Evolutionary conservation across 805 yeast genomes (phyloP).

Genomic region (Saccharomycopsis sp.): DNA sequence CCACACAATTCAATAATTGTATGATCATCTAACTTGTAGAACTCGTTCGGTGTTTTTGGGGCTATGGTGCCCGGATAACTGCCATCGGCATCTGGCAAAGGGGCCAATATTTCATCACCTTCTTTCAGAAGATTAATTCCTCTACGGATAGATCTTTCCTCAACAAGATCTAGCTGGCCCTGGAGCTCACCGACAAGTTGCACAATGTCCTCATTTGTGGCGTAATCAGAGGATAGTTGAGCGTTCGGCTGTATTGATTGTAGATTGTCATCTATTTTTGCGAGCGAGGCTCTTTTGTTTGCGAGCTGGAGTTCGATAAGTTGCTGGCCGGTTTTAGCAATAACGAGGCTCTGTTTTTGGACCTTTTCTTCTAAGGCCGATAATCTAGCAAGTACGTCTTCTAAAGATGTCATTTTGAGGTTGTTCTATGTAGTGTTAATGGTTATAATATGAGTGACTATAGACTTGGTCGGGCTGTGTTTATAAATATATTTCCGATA

Average conservation of each 20-base stretch:
- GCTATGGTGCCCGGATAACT: conserved; percentile 46
- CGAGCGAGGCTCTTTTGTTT: conserved; percentile 39
- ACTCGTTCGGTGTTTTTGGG: conserved; percentile 53
- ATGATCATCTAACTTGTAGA: conserved; percentile 39
- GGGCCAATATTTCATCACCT: conserved; percentile 46
- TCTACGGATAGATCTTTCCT: conserved; percentile 70
- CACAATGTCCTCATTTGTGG: conserved; percentile 76
- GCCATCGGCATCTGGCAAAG: conserved; percentile 76
- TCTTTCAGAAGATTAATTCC: conserved; percentile 52
- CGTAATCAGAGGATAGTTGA: conserved; percentile 50
- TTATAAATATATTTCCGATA: no score
- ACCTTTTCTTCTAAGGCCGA: conserved; percentile 49
- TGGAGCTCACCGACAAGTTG: conserved; percentile 87
- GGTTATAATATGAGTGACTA: no score
- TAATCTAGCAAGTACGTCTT: conserved; percentile 33
- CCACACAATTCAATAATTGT: conserved; percentile 49
- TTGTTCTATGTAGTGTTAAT: no score
- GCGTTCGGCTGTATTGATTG: conserved; percentile 20
- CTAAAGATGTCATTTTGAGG: conserved; percentile 16
- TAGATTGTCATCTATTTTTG: conserved; percentile 25
- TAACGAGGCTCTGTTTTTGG: conserved; percentile 55
- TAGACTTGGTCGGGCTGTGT: no score
- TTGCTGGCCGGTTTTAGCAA: conserved; percentile 76
- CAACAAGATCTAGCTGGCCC: conserved; percentile 74
- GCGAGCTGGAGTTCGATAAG: conserved; percentile 62